Evolutionary conservation across 129 eudicot species (phyloP).

Genomic region (Deinandra increscens): DNA sequence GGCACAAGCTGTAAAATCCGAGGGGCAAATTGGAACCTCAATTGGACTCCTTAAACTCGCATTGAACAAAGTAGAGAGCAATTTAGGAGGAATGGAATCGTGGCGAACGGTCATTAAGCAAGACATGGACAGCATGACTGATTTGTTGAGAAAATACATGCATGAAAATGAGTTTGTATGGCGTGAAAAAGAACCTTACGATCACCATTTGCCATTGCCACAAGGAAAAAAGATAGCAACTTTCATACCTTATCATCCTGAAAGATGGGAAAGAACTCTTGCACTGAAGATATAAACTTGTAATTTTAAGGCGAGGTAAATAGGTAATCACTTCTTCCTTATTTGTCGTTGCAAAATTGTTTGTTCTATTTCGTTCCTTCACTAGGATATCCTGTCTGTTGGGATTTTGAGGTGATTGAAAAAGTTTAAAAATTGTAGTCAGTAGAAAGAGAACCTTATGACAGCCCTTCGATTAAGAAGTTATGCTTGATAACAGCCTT

Average conservation of each 20-base stretch:
- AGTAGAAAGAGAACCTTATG: no score
- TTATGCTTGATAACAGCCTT: no score
- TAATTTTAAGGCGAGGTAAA: background rate
- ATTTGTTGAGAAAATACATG: conserved; percentile 41
- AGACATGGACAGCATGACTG: conserved; percentile 39
- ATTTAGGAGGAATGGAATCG: conserved; percentile 44
- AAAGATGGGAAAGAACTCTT: conserved; percentile 48
- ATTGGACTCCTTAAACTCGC: conserved; percentile 52
- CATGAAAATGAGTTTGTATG: conserved; percentile 69
- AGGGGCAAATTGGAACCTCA: conserved; percentile 50
- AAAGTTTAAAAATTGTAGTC: no score
- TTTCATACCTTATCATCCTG: conserved; percentile 49
- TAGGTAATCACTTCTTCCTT: conserved; percentile 3
- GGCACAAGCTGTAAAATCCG: conserved; percentile 42
- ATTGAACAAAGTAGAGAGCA: conserved; percentile 35
- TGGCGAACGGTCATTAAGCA: conserved; percentile 51
- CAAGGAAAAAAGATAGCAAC: conserved; percentile 54
- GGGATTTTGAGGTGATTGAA: background rate
- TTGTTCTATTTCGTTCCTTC: background rate
- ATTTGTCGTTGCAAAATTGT: background rate
- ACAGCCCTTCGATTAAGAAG: no score
- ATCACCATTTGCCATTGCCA: conserved; percentile 50
- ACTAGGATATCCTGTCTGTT: background rate
- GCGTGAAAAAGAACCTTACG: conserved; percentile 53
- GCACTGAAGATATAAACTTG: conserved; percentile 39